These are phyloP conservation scores for Trichophyton equinum DNA, from an alignment of 2,329 filamentous ascomycete genomes.

Conservation along the genomic window DNA sequence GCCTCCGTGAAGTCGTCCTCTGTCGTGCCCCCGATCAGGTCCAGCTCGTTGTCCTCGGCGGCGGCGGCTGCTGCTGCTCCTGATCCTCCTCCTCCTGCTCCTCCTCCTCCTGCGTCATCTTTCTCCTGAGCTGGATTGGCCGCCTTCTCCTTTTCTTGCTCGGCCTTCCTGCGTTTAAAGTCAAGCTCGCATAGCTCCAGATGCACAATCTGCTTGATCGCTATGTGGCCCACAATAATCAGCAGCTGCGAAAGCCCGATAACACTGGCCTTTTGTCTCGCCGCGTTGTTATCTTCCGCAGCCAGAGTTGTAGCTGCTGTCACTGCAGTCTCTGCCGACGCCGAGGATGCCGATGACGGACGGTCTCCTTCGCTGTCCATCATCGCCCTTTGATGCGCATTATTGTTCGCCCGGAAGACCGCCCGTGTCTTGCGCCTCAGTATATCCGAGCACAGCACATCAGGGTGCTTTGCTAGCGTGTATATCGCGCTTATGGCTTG, in stretches of 20 bases:
- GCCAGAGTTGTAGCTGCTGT: conserved; percentile 12
- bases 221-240: conserved; percentile 90
- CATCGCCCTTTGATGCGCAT: conserved; percentile 18
- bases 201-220: conserved; percentile 98
- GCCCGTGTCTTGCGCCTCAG: conserved; percentile 72
- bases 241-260: conserved; percentile 77
- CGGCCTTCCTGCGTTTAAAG: conserved; percentile 81
- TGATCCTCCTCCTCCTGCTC: conserved; percentile 39
- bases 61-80: conserved; percentile 34
- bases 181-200: conserved; percentile 94
- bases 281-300: conserved; percentile 24
- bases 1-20: conserved; percentile 88
- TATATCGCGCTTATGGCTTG: conserved; percentile 96
- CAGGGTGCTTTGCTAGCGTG: conserved; percentile 81
- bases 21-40: conserved; percentile 91
- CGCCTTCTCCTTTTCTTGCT: conserved; percentile 37
- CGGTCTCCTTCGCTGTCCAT: conserved; percentile 22
- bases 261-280: conserved; percentile 52
- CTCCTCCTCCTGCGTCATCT: conserved; percentile 17
- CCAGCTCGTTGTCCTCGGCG: conserved; percentile 73
- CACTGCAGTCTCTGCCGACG: neutral
- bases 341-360: neutral
- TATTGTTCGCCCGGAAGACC: conserved; percentile 50
- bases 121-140: no score
- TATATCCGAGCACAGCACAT: conserved; percentile 83